Conservation (phyloP, 1,139 yeast genomes). For the Suhomyces bolitotheri region DNA sequence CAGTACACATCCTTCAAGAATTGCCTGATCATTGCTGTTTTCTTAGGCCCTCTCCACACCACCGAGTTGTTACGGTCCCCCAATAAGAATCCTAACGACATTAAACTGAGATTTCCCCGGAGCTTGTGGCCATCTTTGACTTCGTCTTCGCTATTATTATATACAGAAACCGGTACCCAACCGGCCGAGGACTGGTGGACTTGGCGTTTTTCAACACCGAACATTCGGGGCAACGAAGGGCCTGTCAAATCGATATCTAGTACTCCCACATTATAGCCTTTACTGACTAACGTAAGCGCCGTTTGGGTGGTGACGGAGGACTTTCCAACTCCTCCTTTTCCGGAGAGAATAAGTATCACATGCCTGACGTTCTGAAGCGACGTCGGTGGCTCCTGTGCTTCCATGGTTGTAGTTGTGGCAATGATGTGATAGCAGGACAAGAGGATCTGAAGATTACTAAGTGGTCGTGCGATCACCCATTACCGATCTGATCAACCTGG, state of each 20-base stretch:
- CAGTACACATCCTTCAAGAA: conserved; percentile 87
- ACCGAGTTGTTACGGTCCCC: conserved; percentile 86
- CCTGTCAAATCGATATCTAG: conserved; percentile 95
- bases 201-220: conserved; percentile 79
- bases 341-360: conserved; percentile 49
- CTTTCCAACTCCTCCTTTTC: conserved; percentile 78
- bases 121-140: conserved; percentile 18
- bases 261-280: conserved; percentile 84
- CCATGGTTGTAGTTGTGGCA: conserved; percentile 7
- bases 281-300: conserved; percentile 70
- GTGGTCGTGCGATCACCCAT: background rate
- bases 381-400: conserved; percentile 40
- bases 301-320: conserved; percentile 93
- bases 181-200: conserved; percentile 82
- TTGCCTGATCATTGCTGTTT: conserved; percentile 96
- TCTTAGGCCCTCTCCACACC: conserved; percentile 98
- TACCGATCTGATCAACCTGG: no score
- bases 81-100: conserved; percentile 89
- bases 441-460: no score
- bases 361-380: conserved; percentile 69
- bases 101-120: conserved; percentile 53
- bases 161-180: conserved; percentile 82
- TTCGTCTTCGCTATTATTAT: conserved; percentile 22
- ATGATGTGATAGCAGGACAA: background rate
- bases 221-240: conserved; percentile 95